Evolutionary conservation across 306 rosid genomes (phyloP).

Genomic region (Benincasa hispida): DNA sequence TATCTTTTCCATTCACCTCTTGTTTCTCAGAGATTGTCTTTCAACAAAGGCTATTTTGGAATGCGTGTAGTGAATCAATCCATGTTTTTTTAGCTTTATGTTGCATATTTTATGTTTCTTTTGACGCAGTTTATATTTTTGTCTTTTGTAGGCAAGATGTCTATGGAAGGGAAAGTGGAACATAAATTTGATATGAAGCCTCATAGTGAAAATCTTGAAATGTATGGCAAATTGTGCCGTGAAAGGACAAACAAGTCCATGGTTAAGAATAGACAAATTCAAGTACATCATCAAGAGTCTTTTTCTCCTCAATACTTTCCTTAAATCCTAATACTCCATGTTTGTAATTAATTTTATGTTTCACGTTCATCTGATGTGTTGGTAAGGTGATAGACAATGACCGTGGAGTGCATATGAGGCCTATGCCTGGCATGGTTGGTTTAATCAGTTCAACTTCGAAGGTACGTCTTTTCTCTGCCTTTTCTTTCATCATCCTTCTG

Average conservation of each 20-base stretch:
- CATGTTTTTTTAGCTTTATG: neutral
- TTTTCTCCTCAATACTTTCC: neutral
- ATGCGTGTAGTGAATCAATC: neutral
- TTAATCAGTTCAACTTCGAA: conserved; percentile 67
- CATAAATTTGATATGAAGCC: conserved; percentile 98
- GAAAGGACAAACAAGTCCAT: conserved; percentile 88
- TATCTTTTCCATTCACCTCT: neutral
- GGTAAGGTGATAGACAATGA: conserved; percentile 81
- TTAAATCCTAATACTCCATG: neutral
- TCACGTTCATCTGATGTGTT: conserved; percentile 17
- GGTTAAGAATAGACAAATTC: conserved; percentile 78
- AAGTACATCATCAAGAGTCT: conserved; percentile 27
- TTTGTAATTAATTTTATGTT: neutral
- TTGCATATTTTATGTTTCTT: neutral
- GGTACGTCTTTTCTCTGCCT: conserved; percentile 31
- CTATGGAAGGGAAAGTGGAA: conserved; percentile 91
- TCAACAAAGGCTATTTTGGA: neutral
- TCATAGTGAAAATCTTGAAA: conserved; percentile 75
- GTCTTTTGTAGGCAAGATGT: conserved; percentile 20
- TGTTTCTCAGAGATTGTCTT: neutral
- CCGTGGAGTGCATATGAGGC: conserved; percentile 91
- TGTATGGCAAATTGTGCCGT: conserved; percentile 83
- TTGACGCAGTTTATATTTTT: neutral
- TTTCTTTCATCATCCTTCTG: neutral
- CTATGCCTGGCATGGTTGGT: conserved; percentile 97